Conservation (phyloP, 306 rosid genomes). For the Acacia crassicarpa region DNA sequence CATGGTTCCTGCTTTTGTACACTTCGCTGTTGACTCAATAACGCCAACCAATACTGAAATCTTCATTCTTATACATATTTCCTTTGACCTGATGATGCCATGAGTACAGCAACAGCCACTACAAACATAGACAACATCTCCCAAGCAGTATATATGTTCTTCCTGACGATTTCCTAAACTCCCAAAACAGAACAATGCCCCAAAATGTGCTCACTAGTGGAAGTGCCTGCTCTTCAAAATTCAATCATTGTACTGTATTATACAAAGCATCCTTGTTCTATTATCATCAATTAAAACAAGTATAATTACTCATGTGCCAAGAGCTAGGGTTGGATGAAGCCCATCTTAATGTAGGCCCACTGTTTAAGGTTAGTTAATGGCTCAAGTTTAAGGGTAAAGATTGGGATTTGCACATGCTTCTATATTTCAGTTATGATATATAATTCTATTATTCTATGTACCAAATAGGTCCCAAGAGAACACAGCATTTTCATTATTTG, state of each 20-base stretch:
- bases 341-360: not conserved
- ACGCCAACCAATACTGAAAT: slow-evolving; percentile 1
- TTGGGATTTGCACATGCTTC: not conserved
- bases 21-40: slow-evolving; percentile 1
- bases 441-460: not conserved
- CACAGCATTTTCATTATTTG: not conserved
- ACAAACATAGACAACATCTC: slow-evolving; percentile 84
- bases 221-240: slow-evolving; percentile 67
- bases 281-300: not conserved
- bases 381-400: not conserved
- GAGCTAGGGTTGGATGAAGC: not conserved
- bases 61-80: slow-evolving; percentile 24
- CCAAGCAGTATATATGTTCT: slow-evolving; percentile 61
- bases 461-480: not conserved
- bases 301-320: not conserved
- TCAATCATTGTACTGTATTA: not conserved
- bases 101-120: slow-evolving; percentile 73
- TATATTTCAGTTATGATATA: not conserved
- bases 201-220: slow-evolving; percentile 96
- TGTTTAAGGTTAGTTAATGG: not conserved
- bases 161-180: slow-evolving; percentile 77
- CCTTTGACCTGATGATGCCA: slow-evolving; percentile 80
- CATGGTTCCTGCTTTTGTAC: not conserved
- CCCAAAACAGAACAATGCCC: slow-evolving; percentile 83
- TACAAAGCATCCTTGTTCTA: not conserved